Conservation (phyloP, 1,139 yeast species). For the Suhomyces taliae region DNA sequence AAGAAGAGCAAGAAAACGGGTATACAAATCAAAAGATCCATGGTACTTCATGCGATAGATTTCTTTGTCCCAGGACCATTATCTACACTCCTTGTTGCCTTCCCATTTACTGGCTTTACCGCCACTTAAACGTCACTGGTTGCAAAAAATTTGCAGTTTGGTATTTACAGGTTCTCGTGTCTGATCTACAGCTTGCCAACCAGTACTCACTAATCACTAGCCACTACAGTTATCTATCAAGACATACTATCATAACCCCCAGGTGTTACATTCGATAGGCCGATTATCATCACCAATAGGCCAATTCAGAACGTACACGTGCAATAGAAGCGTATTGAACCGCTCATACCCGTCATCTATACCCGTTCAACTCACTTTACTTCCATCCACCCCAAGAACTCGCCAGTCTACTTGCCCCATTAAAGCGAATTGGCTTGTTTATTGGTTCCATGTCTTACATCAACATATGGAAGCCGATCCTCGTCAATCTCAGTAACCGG, state of each 20-base stretch:
- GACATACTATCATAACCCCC: too few species aligned
- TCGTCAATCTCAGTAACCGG: slow-evolving; percentile 46
- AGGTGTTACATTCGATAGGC: too few species aligned
- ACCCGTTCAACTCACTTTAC: not conserved
- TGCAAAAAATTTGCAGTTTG: slow-evolving; percentile 4
- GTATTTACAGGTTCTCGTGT: not conserved
- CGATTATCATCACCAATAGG: too few species aligned
- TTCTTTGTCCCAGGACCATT: not conserved
- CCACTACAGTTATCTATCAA: too few species aligned
- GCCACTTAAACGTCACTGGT: not conserved
- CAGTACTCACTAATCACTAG: too few species aligned
- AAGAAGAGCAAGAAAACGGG: too few species aligned
- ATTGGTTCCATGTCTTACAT: slow-evolving; percentile 12
- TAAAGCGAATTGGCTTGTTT: not conserved
- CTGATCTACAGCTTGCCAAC: not conserved
- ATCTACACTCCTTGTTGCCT: not conserved
- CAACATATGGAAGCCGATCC: slow-evolving; percentile 38
- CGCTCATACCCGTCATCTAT: not conserved
- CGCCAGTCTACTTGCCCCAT: not conserved
- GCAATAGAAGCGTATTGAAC: too few species aligned
- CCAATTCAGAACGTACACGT: too few species aligned
- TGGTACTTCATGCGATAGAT: not conserved
- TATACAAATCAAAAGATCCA: not conserved
- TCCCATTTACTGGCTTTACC: not conserved
- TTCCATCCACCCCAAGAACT: too few species aligned